Evolutionary conservation across 768 basidiomycete species (phyloP).

Genomic region (Lactifluus hygrophoroides): DNA sequence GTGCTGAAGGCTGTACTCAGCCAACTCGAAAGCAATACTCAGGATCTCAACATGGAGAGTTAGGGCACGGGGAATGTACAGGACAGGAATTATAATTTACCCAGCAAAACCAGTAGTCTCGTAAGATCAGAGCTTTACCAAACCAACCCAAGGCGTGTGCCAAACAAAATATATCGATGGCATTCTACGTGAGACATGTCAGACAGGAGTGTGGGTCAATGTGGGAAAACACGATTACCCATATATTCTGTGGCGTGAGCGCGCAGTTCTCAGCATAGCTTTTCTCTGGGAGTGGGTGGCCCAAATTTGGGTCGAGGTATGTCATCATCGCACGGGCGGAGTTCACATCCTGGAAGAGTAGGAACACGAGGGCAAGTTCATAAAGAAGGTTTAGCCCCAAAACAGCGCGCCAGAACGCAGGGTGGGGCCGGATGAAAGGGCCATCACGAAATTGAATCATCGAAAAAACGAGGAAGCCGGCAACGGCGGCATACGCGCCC

Average conservation of each 20-base stretch:
- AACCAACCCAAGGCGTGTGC: constrained; percentile 87
- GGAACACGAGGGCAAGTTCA: constrained; percentile 72
- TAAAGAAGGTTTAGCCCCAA: constrained; percentile 79
- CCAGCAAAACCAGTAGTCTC: constrained; percentile 95
- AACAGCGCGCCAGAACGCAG: constrained; percentile 75
- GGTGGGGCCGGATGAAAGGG: constrained; percentile 82
- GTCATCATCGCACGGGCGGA: constrained; percentile 75
- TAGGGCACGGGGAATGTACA: constrained; percentile 7
- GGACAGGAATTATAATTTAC: constrained; percentile 33
- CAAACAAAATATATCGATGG: constrained; percentile 79
- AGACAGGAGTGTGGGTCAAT: background rate
- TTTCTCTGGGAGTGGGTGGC: constrained; percentile 71
- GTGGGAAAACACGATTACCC: constrained; percentile 39
- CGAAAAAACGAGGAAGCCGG: constrained; percentile 70
- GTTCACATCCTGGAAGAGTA: constrained; percentile 76
- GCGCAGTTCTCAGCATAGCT: constrained; percentile 78
- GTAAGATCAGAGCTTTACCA: constrained; percentile 81
- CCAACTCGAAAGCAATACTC: constrained; percentile 81
- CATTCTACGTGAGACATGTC: constrained; percentile 39
- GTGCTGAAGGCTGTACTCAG: constrained; percentile 82
- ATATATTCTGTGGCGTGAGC: constrained; percentile 51
- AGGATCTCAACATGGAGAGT: constrained; percentile 47
- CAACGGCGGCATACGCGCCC: constrained; percentile 67
- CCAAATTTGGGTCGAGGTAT: constrained; percentile 63
- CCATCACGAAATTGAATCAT: constrained; percentile 88